Evolutionary conservation across 768 basidiomycete species (phyloP), one percentile per base, ranked within the genome.

Genomic region (Calocybe cyanea): DNA sequence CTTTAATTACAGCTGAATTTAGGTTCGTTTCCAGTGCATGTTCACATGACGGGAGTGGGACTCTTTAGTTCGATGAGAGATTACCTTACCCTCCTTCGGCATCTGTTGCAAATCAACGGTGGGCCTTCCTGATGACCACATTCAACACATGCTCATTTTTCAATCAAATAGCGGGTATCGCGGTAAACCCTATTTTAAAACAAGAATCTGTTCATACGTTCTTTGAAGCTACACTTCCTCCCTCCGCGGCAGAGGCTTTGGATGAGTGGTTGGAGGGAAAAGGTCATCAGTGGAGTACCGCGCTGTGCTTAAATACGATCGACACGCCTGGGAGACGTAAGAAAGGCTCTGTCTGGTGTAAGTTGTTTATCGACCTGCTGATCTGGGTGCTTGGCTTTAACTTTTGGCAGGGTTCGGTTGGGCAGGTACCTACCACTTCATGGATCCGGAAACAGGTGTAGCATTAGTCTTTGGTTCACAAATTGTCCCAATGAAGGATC

Each of bases 381-480:
- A 8, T 5, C 30, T 25, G 37, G 14, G 1, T 6, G 15, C 13
- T 28, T 24, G 17, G 13, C 13, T 45, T 18, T 13, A 9, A 3
- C 37, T 18, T 42, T 20, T 14, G 28, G 9, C 37, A 66, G 66
- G 66, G 66, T 57, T 43, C 20, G 68, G 68, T 18, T 69, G 63
- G 63, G 66, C 66, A n/a, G 59, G 59, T 17, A 67, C 69, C 1
- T 60, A 53, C 34, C 60, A 59, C 39, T 60, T 64, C 24, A 55
- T 69, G 41, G 69, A 70, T 45, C 65, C 66, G 15, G 54, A 50
- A 3, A 63, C 64, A 2, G 67, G 67, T 2, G 54, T 70, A 30
- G 66, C 66, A 0, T 55, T 54, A 4, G 65, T 67, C 1, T 62
- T 64, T 44, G 67, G 64, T 11, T 64, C 64, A 7, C 69, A 70